A percentile compares a stretch with the other conserved stretches of the same genome.
phyloP scores from a whole-genome alignment of 1,284 basidiomycete genomes.

The Mycena sp. region DNA sequence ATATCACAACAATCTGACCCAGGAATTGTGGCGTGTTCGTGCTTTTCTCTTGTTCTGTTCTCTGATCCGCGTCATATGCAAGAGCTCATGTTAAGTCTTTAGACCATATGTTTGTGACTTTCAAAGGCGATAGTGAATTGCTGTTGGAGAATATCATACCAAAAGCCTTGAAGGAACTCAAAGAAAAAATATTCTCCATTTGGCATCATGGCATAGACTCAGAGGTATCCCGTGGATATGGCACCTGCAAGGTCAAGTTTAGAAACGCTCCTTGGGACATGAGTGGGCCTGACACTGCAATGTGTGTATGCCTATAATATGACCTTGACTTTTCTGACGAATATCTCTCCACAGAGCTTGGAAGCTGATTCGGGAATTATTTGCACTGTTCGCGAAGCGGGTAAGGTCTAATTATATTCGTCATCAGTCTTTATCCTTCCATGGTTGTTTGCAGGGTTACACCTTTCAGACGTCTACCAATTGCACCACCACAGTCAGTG shows the following conservation, averaged over 20 bases:
- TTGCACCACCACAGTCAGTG: slow-evolving; percentile 58
- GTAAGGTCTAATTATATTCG: slow-evolving; percentile 37
- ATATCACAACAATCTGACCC: not conserved
- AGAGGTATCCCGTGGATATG: slow-evolving; percentile 37
- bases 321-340: slow-evolving; percentile 23
- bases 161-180: slow-evolving; percentile 53
- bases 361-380: slow-evolving; percentile 45
- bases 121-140: slow-evolving; percentile 58
- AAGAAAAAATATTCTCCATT: slow-evolving; percentile 48
- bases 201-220: slow-evolving; percentile 55
- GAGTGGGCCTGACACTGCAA: slow-evolving; percentile 45
- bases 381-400: slow-evolving; percentile 49
- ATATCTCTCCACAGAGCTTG: slow-evolving; percentile 40
- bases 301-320: slow-evolving; percentile 40
- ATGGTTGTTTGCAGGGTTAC: slow-evolving; percentile 49
- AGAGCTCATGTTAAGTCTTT: slow-evolving; percentile 9
- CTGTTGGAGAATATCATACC: slow-evolving; percentile 55
- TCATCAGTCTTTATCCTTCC: slow-evolving; percentile 6
- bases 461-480: slow-evolving; percentile 60
- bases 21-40: slow-evolving; percentile 13
- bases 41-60: not conserved
- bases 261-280: slow-evolving; percentile 57
- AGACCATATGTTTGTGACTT: slow-evolving; percentile 69
- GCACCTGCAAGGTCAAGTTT: slow-evolving; percentile 54
- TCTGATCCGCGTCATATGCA: not conserved